Evolutionary conservation across 1,284 basidiomycete genomes (phyloP).

Genomic region (Anthracocystis setariae): DNA sequence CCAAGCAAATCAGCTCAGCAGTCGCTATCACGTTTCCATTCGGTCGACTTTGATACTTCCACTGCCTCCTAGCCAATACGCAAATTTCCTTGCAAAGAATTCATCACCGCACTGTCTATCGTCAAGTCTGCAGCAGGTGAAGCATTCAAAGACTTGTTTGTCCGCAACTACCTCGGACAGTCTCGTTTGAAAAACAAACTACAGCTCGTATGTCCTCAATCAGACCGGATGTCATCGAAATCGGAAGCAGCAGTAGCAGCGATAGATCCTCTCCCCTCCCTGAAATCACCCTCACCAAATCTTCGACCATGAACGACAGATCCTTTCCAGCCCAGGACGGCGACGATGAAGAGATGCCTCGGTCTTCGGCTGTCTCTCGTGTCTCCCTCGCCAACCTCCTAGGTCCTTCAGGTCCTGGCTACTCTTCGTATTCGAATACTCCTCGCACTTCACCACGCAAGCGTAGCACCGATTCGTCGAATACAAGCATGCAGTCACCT

Average conservation of each 20-base stretch:
- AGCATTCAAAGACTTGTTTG: not conserved
- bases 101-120: too few relatives aligned
- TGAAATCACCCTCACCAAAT: not conserved
- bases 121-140: not conserved
- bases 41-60: too few relatives aligned
- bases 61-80: too few relatives aligned
- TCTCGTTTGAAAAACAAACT: not conserved
- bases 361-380: conserved; percentile 37
- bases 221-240: conserved; percentile 29
- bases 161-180: not conserved
- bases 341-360: conserved; percentile 38
- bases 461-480: conserved; percentile 27
- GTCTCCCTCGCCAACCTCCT: conserved; percentile 46
- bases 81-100: not conserved
- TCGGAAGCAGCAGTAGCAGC: conserved; percentile 21
- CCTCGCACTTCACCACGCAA: conserved; percentile 46
- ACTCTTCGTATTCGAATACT: conserved; percentile 31
- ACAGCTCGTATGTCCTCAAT: conserved; percentile 18
- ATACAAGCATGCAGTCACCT: conserved; percentile 17
- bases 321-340: conserved; percentile 6
- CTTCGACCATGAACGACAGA: conserved; percentile 26
- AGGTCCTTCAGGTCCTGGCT: conserved; percentile 41
- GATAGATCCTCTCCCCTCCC: conserved; percentile 35
- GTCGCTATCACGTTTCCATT: not conserved
- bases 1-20: not conserved